phyloP scores from a whole-genome alignment of 345 rosid species.

The Cardamine occulta region DNA sequence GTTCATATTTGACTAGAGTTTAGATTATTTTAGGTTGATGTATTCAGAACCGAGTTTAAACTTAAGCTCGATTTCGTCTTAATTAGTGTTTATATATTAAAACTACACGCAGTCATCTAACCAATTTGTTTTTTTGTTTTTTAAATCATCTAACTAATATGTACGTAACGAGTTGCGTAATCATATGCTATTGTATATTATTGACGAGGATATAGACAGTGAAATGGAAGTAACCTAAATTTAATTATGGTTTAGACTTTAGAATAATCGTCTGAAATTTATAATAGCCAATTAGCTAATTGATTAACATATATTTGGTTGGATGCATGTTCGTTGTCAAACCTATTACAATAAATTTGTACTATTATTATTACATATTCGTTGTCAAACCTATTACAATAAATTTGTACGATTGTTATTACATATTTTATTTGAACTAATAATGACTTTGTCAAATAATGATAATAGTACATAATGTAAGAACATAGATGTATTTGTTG shows the following conservation, averaged over 20 bases:
- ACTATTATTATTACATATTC: slow-evolving; percentile 16
- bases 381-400: slow-evolving; percentile 23
- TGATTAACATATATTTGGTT: background rate
- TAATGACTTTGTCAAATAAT: slow-evolving; percentile 13
- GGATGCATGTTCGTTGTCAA: slow-evolving; percentile 37
- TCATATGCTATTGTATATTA: slow-evolving; percentile 13
- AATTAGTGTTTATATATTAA: background rate
- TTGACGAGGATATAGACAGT: slow-evolving; percentile 10
- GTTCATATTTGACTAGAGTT: slow-evolving; percentile 1
- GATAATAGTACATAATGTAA: background rate
- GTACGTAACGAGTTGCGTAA: slow-evolving; percentile 36
- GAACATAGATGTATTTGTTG: background rate
- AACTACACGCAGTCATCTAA: slow-evolving; percentile 4
- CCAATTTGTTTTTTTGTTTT: background rate
- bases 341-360: background rate
- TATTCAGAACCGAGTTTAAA: background rate
- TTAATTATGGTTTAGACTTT: background rate
- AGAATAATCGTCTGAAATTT: background rate
- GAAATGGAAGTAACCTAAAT: slow-evolving; percentile 6
- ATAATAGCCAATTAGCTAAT: slow-evolving; percentile 4
- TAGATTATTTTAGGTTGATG: background rate
- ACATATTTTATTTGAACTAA: background rate
- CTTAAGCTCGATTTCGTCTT: background rate
- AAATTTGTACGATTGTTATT: background rate
- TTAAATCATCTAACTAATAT: background rate